Evolutionary conservation across 352 stramenopile species (phyloP).

Genomic region (Aphanomyces stellatus): DNA sequence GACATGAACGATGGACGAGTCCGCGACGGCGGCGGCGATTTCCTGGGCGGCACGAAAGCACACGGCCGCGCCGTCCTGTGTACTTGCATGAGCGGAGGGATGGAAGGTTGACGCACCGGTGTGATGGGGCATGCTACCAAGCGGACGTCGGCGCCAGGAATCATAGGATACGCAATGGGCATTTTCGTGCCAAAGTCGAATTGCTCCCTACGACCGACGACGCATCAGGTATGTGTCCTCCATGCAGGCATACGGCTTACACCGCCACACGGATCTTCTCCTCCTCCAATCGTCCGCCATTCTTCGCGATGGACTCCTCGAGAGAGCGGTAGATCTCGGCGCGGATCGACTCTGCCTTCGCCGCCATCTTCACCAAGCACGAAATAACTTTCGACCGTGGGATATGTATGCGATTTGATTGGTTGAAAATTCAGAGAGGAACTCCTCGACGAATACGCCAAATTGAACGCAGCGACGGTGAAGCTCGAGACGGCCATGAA

Average conservation of each 20-base stretch:
- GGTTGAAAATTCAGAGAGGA: conserved; percentile 34
- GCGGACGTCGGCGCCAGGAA: neutral
- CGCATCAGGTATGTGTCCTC: neutral
- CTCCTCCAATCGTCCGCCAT: neutral
- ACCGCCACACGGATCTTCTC: neutral
- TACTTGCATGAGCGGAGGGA: neutral
- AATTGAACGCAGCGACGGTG: conserved; percentile 31
- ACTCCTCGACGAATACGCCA: conserved; percentile 54
- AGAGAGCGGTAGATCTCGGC: neutral
- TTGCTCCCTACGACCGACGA: neutral
- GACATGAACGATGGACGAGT: conserved; percentile 22
- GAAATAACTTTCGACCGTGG: neutral
- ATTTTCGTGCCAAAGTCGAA: neutral
- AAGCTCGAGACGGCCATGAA: conserved; percentile 30
- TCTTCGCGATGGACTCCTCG: neutral
- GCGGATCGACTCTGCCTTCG: too few relatives aligned
- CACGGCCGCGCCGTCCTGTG: neutral
- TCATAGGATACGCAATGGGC: neutral
- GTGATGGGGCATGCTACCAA: neutral
- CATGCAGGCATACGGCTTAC: neutral
- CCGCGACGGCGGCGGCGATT: neutral
- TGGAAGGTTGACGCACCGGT: neutral
- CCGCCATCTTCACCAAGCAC: neutral
- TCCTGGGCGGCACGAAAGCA: neutral
- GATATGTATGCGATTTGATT: neutral